Base-by-base conservation (phyloP, 495 filamentous ascomycete species). In the Cryomyces antarcticus region DNA sequence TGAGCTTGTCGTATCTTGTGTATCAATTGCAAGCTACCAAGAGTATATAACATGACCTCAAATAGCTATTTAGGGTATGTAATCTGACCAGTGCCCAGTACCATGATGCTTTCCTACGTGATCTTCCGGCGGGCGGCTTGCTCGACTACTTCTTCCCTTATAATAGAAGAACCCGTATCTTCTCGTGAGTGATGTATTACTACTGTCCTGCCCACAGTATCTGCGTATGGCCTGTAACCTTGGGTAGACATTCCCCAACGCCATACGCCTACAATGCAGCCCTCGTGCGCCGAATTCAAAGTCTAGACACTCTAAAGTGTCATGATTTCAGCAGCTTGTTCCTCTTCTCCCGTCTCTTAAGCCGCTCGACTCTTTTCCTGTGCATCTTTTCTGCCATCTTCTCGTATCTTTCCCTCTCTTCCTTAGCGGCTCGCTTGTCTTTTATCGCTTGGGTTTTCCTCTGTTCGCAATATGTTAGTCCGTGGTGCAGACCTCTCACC, bases 371-470 rank as follows among this genome's bases (percentile, higher is more conserved):
- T 49, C 86, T 68, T 69, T 94, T 95, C 58, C 67, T 73, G 59
- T 96, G 89, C 89, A 97, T 96, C 66, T 85, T 95, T 62, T 88
- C 81, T 29, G 82, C 89, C 76, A 97, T 75, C 66, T 84, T 86
- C 62, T 86, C 84, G 57, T 82, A 96, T 34, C 92, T 71, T 48
- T 80, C 84, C 62, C 85, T 89, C 67, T 97, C 89, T 53, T 80
- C 86, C 69, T 93, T 94, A 5, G 72, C 75, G 24, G 75, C 80
- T 37, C 83, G 69, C 57, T 76, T 81, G 43, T 89, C 83, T 54
- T 79, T 87, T 51, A 96, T 80, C 12, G 69, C 67, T 54, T 81
- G 69, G 43, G 89, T 76, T 44, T 74, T 71, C 59, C 68, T 70
- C 84, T 89, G 56, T n/a, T 42, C 7, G 24, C 41, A 46, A 9